phyloP scores from a whole-genome alignment of 2,329 filamentous ascomycete species.

The Pseudogymnoascus pannorum region DNA sequence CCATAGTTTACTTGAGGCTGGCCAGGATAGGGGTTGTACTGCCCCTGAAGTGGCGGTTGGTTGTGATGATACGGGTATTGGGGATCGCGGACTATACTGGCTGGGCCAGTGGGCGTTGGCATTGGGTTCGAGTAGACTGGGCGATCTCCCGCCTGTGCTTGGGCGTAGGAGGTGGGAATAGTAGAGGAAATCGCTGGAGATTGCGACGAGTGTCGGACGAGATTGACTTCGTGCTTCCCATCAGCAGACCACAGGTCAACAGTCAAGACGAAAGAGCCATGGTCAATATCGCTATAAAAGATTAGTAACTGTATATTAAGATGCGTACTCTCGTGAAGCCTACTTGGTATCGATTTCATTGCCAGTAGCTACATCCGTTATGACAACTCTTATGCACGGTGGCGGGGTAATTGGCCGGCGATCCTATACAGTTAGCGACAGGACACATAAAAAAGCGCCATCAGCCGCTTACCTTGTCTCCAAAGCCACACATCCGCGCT shows the following conservation, averaged over 20 bases:
- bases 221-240: conserved; percentile 56
- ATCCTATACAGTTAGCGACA: conserved; percentile 52
- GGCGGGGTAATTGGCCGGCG: conserved; percentile 92
- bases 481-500: conserved; percentile 97
- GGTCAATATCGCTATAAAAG: conserved; percentile 54
- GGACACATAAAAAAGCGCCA: conserved; percentile 10
- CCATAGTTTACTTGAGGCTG: conserved; percentile 16
- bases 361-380: conserved; percentile 65
- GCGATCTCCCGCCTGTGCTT: conserved; percentile 33
- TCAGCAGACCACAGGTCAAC: conserved; percentile 62
- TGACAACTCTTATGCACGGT: conserved; percentile 78
- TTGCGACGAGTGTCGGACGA: conserved; percentile 57
- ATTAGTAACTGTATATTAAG: conserved; percentile 4
- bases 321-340: conserved; percentile 27
- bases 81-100: conserved; percentile 34
- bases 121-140: conserved; percentile 22
- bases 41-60: not conserved
- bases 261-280: conserved; percentile 59
- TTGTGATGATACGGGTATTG: conserved; percentile 14
- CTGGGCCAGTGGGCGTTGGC: conserved; percentile 26
- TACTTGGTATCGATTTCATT: conserved; percentile 81
- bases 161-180: conserved; percentile 69
- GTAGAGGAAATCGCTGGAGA: conserved; percentile 76
- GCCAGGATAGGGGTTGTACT: conserved; percentile 22
- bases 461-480: conserved; percentile 68